Conservation (phyloP, 2,329 filamentous ascomycete species). For the Herpotrichia juniperi region DNA sequence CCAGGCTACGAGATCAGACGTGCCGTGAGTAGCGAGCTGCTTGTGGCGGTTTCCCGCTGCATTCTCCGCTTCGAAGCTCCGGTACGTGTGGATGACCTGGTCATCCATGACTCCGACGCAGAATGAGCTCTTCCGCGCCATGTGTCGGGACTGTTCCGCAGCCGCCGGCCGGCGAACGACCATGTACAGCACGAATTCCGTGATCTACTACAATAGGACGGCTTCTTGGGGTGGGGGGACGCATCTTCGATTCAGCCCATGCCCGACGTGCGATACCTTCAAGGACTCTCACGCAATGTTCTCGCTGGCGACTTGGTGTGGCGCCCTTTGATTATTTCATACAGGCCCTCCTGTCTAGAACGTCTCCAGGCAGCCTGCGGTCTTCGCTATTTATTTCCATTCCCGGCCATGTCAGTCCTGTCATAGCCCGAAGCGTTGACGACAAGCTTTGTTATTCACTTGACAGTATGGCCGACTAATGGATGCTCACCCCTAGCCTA, state of each 20-base stretch:
- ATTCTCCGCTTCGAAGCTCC: neutral
- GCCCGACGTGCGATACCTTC: neutral
- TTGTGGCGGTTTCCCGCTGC: neutral
- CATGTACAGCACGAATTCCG: no score
- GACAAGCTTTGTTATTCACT: conserved; percentile 1
- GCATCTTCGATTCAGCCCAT: neutral
- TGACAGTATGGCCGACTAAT: neutral
- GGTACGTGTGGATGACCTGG: neutral
- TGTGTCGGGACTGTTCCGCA: neutral
- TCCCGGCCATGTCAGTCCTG: conserved; percentile 7
- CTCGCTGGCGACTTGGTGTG: neutral
- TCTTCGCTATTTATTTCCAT: conserved; percentile 9
- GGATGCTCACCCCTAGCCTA: conserved; percentile 4
- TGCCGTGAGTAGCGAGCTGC: conserved; percentile 6
- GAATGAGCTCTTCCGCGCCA: neutral
- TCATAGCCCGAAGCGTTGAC: conserved; percentile 9
- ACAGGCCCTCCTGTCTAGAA: no score
- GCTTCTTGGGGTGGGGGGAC: conserved; percentile 9
- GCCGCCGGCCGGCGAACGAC: neutral
- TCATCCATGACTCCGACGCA: neutral
- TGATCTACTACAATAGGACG: neutral
- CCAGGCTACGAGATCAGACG: conserved; percentile 2
- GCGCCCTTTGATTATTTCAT: conserved; percentile 5
- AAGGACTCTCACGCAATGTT: neutral
- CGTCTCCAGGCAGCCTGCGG: conserved; percentile 8